These are phyloP conservation scores for Ogataea ganodermae DNA, from an alignment of 805 yeast species.

Conservation along the genomic window DNA sequence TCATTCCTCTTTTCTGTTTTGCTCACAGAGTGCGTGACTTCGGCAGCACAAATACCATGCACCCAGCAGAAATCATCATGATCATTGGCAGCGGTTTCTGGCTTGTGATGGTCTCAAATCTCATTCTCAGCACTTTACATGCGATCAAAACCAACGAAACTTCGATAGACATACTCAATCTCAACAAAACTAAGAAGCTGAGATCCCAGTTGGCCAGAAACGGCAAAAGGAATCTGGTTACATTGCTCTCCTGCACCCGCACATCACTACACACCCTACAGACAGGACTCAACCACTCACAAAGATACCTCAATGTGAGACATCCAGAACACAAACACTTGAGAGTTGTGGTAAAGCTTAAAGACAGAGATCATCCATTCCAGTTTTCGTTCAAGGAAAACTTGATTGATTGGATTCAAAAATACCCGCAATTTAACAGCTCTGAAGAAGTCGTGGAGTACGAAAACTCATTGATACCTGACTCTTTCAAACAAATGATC, in stretches of 20 bases:
- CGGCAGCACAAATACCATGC: slow-evolving; percentile 20
- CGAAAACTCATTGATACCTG: slow-evolving; percentile 31
- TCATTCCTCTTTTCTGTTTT: slow-evolving; percentile 40
- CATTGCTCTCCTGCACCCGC: background rate
- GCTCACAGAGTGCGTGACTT: slow-evolving; percentile 33
- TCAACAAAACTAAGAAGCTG: slow-evolving; percentile 14
- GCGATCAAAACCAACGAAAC: slow-evolving; percentile 49
- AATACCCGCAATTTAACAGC: slow-evolving; percentile 12
- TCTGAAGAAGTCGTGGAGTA: slow-evolving; percentile 27
- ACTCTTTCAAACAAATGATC: slow-evolving; percentile 24
- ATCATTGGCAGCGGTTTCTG: slow-evolving; percentile 48
- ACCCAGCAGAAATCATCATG: slow-evolving; percentile 33
- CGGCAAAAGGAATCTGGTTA: slow-evolving; percentile 24
- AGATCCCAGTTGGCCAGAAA: slow-evolving; percentile 28
- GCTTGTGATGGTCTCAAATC: slow-evolving; percentile 43
- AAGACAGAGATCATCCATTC: slow-evolving; percentile 37
- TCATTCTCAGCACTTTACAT: slow-evolving; percentile 46
- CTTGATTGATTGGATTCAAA: slow-evolving; percentile 33
- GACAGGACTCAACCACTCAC: slow-evolving; percentile 19
- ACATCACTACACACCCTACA: background rate
- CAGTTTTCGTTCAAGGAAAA: slow-evolving; percentile 41
- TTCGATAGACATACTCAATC: slow-evolving; percentile 48
- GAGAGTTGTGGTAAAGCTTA: slow-evolving; percentile 41
- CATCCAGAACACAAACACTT: slow-evolving; percentile 33
- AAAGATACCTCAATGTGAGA: slow-evolving; percentile 47